Evolutionary conservation across 495 filamentous ascomycete species (phyloP), one percentile per base, ranked within the genome.

Genomic region (Cetradonia linearis): DNA sequence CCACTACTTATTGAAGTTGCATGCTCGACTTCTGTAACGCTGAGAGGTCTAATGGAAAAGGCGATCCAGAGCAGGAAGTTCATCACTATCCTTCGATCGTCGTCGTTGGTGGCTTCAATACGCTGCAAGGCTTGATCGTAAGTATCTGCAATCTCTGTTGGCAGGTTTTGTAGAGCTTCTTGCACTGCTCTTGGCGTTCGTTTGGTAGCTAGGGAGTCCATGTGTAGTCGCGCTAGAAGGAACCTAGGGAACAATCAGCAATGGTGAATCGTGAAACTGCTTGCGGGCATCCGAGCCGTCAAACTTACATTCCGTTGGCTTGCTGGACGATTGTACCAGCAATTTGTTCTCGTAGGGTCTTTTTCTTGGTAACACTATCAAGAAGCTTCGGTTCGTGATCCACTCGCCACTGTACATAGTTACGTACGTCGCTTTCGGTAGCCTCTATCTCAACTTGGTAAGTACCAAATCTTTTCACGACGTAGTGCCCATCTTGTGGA

Each of bases 161-260:
- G 62, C 0, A 79, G 64, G 1, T 62, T 66, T 55, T 69, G 47
- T 8, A 82, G 55, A 2, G 76, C 65, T 42, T 31, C 61, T 57
- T 38, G 69, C n/a, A 77, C 61, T 20, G 69, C 70, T 42, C 63
- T 65, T 3, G 58, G 61, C 6, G 68, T 71, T 3, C 20, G 59
- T 55, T 76, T 76, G 0, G 65, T 69, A 0, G 65, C 52, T 16
- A 84, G 66, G 5, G 74, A 74, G 20, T 77, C 71, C 14, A 81
- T 59, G 62, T 80, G 69, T 0, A 84, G 70, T 18, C 66, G 68
- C n/a, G 79, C 78, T 27, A 85, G 71, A 1, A 83, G 72, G 61
- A 84, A 83, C 77, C 79, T 77, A 40, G 18, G 36, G 2, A 25
- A 13, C 20, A 23, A 46, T 46, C 20, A 46, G 42, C 42, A 23